A percentile compares a stretch with the other conserved stretches of the same genome.
phyloP scores from a whole-genome alignment of 75 land plant species.

The Pinus albicaulis region DNA sequence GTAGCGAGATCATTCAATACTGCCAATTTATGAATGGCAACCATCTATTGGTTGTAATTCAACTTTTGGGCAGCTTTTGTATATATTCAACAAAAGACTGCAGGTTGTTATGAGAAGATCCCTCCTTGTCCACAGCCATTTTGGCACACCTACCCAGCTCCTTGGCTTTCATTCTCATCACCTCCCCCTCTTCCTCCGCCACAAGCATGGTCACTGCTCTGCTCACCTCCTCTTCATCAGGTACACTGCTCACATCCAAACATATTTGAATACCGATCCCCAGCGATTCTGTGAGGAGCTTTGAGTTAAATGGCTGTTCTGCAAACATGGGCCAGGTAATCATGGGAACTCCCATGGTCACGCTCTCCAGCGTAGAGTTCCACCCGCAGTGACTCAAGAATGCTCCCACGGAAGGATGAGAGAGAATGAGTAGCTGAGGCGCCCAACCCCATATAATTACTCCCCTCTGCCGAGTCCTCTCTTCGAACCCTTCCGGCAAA shows the following conservation, averaged over 20 bases:
- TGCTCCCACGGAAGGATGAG: constrained; percentile 15
- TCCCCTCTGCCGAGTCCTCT: constrained; percentile 10
- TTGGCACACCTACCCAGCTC: neutral
- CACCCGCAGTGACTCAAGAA: constrained; percentile 21
- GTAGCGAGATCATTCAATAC: no score
- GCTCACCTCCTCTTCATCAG: neutral
- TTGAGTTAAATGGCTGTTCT: neutral
- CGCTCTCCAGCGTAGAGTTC: constrained; percentile 16
- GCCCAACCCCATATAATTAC: constrained; percentile 12
- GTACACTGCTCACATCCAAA: neutral
- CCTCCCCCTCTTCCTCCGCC: neutral
- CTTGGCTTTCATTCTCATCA: neutral
- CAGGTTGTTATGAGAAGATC: neutral
- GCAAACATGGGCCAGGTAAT: neutral
- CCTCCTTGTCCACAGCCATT: neutral
- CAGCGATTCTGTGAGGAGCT: neutral
- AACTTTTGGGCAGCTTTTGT: no score
- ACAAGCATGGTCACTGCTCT: neutral
- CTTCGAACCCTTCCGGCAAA: constrained; percentile 1
- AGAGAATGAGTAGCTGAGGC: constrained; percentile 13
- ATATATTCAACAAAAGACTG: no score
- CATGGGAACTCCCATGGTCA: constrained; percentile 4
- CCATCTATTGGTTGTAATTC: no score
- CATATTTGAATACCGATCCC: neutral
- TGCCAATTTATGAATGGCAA: no score